Evolutionary conservation across 305 asterid species (phyloP), one percentile per base, ranked within the genome.

Genomic region (Withania somnifera): DNA sequence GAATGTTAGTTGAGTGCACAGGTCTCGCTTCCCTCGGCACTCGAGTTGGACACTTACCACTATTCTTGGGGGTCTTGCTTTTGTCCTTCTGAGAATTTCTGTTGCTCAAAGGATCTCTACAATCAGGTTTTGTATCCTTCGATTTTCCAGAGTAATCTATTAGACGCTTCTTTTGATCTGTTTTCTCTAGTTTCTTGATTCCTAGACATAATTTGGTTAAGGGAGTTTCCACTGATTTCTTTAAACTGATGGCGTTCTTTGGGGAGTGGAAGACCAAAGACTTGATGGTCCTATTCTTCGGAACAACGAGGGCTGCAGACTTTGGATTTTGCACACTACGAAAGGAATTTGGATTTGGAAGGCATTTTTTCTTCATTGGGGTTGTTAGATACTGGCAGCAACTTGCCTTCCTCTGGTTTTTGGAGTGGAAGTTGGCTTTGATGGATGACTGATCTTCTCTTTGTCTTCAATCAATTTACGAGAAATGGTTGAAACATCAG

Each of bases 351-450:
- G 86, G 77, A 30, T 86, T 89, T 6, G 87, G 83, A 45, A 58
- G 80, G 83, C 88, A 81, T 20, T 84, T 90, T 84, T 88, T 94
- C 90, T 90, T 91, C 88, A 97, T 91, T 6, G 97, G 97, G 68
- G 98, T 94, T 2, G 99, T 94, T 13, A 96, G 95, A 88, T 94
- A 94, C 94, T 96, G 0, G 99, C 88, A 67, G 98, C 91, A 84
- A 96, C 97, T n/a, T 88, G 93, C 83, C 81, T 94, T 50, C 89
- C 89, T 88, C 89, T 96, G 5, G 83, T 78, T 86, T 87, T 83
- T 17, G 99, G 97, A 7, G 98, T 93, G 28, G 93, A 28, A 67
- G 73, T 84, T 4, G 86, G 83, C 81, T 84, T 92, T 77, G 84
- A 78, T 80, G 86, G 82, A 68, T 86, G 88, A 66, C 83, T 86